Conservation (phyloP, 352 stramenopile species). For the Aphanomyces invadans region DNA sequence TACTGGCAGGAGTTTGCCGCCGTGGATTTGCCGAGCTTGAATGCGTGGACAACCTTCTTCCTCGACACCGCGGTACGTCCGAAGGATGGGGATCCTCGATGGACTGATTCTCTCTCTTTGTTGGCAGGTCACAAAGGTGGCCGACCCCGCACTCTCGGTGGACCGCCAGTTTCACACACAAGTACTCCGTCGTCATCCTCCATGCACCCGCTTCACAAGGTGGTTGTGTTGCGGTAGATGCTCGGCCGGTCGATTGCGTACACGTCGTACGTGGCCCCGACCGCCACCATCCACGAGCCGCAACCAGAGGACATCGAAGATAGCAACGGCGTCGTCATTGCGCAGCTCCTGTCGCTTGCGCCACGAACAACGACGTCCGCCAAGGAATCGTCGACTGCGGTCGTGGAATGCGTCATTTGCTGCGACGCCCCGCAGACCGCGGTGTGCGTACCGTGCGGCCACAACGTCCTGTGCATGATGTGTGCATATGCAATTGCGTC, state of each 20-base stretch:
- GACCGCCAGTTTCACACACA: conserved; percentile 12
- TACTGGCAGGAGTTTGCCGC: conserved; percentile 12
- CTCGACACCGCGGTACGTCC: not conserved
- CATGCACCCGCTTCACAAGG: not conserved
- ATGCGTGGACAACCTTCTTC: not conserved
- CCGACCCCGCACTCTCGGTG: not conserved
- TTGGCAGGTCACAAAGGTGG: not conserved
- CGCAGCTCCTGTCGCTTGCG: not conserved
- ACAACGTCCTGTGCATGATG: conserved; percentile 78
- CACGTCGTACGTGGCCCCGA: too few relatives aligned
- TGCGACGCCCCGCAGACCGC: conserved; percentile 68
- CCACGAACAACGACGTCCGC: not conserved
- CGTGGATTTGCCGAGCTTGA: not conserved
- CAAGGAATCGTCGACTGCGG: conserved; percentile 2
- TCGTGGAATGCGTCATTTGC: conserved; percentile 81
- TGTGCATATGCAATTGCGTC: conserved; percentile 59
- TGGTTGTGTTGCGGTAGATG: too few relatives aligned
- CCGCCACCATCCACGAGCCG: too few relatives aligned
- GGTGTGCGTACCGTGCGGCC: conserved; percentile 74
- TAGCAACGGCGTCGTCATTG: not conserved
- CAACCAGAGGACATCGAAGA: not conserved
- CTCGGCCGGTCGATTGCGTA: too few relatives aligned
- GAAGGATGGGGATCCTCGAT: not conserved
- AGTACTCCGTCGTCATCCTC: not conserved
- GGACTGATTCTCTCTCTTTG: not conserved